phyloP scores from a whole-genome alignment of 2,329 filamentous ascomycete genomes.

The Cytospora paraplurivora region DNA sequence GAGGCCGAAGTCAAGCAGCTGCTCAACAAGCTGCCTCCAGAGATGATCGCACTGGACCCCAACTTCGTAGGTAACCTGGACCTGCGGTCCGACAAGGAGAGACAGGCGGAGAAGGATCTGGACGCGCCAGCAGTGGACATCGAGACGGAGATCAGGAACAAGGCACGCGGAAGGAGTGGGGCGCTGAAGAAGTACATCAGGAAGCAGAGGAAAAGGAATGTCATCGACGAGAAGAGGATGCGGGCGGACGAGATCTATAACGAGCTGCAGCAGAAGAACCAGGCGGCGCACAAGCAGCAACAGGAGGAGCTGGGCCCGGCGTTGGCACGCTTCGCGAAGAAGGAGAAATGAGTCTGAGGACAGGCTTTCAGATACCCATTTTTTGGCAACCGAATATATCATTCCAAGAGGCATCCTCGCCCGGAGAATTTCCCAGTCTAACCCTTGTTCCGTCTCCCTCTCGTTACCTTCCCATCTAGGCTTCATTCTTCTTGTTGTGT shows the following conservation, averaged over 20 bases:
- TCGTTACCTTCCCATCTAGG: background rate
- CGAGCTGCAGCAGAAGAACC: slow-evolving; percentile 67
- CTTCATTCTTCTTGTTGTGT: background rate
- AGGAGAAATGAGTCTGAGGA: slow-evolving; percentile 45
- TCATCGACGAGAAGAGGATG: slow-evolving; percentile 93
- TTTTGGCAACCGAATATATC: slow-evolving; percentile 2
- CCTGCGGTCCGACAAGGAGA: slow-evolving; percentile 75
- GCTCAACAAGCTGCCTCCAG: slow-evolving; percentile 91
- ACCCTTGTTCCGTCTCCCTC: background rate
- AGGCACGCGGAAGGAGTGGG: slow-evolving; percentile 85
- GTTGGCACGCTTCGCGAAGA: slow-evolving; percentile 80
- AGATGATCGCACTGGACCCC: slow-evolving; percentile 95
- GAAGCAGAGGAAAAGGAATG: slow-evolving; percentile 89
- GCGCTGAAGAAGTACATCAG: slow-evolving; percentile 84
- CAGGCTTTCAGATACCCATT: slow-evolving; percentile 35
- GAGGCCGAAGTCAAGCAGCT: slow-evolving; percentile 87
- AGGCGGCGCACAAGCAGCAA: slow-evolving; percentile 63
- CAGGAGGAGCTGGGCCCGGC: slow-evolving; percentile 81
- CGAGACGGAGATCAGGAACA: slow-evolving; percentile 69
- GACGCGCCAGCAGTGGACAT: slow-evolving; percentile 66
- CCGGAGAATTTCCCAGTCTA: background rate
- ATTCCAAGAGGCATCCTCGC: background rate
- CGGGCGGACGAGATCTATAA: slow-evolving; percentile 82
- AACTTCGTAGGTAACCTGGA: slow-evolving; percentile 90
- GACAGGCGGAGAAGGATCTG: slow-evolving; percentile 75